A percentile compares a stretch with the other conserved stretches of the same genome.
These are phyloP conservation scores for Macrophomina tecta DNA, from an alignment of 2,329 filamentous ascomycete species.

Conservation along the genomic window DNA sequence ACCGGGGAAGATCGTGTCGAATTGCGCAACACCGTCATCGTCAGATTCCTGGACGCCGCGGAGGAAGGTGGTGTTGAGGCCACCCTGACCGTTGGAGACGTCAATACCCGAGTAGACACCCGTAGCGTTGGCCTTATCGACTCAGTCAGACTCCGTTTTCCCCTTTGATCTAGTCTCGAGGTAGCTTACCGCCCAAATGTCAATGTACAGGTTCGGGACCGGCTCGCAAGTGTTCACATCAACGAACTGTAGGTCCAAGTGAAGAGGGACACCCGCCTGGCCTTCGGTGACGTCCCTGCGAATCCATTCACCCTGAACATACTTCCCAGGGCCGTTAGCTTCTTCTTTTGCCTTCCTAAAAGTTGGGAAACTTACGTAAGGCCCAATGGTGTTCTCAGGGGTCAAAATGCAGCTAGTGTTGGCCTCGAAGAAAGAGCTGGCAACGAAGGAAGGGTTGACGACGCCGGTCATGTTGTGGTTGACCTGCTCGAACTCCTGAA, in stretches of 20 bases:
- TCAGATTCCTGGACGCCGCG: constrained; percentile 57
- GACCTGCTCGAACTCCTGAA: constrained; percentile 38
- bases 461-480: constrained; percentile 40
- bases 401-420: constrained; percentile 44
- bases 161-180: neutral
- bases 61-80: constrained; percentile 48
- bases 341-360: neutral
- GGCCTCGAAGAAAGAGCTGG: constrained; percentile 37
- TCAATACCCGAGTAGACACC: constrained; percentile 53
- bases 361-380: constrained; percentile 33
- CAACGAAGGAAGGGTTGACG: constrained; percentile 35
- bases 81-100: constrained; percentile 50
- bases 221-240: constrained; percentile 61
- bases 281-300: constrained; percentile 56
- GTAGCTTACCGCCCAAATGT: constrained; percentile 53
- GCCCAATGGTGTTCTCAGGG: constrained; percentile 41
- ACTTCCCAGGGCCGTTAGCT: constrained; percentile 25
- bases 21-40: constrained; percentile 55
- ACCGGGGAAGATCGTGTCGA: constrained; percentile 56
- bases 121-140: constrained; percentile 43
- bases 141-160: neutral
- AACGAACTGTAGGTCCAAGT: constrained; percentile 60
- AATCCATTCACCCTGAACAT: constrained; percentile 59
- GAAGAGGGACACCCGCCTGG: constrained; percentile 56
- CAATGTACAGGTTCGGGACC: constrained; percentile 55